phyloP scores from a whole-genome alignment of 2,329 filamentous ascomycete genomes.

The Neonectria hederae region DNA sequence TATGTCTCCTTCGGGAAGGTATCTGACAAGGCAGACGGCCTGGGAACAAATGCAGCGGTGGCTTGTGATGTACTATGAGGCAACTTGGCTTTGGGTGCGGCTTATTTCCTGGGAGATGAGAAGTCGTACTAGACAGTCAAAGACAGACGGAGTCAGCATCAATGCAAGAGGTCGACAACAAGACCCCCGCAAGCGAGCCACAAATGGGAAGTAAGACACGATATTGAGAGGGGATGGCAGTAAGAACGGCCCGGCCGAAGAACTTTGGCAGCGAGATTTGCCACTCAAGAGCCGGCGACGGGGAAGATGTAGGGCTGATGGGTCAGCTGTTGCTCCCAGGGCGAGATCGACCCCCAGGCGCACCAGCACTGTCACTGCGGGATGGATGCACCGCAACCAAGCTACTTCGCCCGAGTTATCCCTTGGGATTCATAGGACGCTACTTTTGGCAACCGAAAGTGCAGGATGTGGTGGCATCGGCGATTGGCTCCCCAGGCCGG shows the following conservation, averaged over 20 bases:
- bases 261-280: conserved; percentile 18
- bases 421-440: conserved; percentile 12
- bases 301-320: conserved; percentile 36
- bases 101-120: conserved; percentile 9
- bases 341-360: background rate
- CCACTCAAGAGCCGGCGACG: conserved; percentile 8
- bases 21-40: conserved; percentile 14
- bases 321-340: conserved; percentile 33
- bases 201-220: conserved; percentile 22
- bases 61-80: background rate
- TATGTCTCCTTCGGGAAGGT: conserved; percentile 25
- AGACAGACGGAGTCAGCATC: conserved; percentile 11
- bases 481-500: conserved; percentile 21
- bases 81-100: conserved; percentile 6
- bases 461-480: conserved; percentile 22
- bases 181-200: conserved; percentile 20
- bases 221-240: conserved; percentile 9
- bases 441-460: conserved; percentile 27
- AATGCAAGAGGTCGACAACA: conserved; percentile 1
- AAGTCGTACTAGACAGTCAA: conserved; percentile 19
- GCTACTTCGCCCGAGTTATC: conserved; percentile 23
- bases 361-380: background rate
- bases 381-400: conserved; percentile 17
- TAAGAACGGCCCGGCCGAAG: conserved; percentile 10
- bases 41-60: conserved; percentile 6